Base-by-base conservation (phyloP, 352 stramenopile genomes). In the Phytophthora podocarpi region DNA sequence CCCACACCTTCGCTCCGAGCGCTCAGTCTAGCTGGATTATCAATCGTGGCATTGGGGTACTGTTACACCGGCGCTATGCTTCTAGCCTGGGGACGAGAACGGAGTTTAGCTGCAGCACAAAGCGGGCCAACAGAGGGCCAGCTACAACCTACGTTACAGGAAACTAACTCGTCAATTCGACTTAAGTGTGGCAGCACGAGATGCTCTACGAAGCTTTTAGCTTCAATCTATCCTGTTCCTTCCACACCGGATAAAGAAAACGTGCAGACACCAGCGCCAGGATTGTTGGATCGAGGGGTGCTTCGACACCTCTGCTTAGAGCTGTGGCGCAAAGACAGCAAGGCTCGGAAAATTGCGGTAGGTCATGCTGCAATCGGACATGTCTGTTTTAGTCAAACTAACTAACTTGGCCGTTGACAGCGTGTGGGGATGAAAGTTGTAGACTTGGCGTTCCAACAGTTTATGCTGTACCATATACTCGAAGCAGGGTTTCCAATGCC, bases 11-110 rank as follows among this genome's bases (percentile, higher is more conserved):
- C 37, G 20, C 45, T 78, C 20, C 27, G 52, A 31, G 37, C 37
- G 13, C 11, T 75, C 5, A 67, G 59, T 7, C 9, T 80, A 1
- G 37, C 21, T 10, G 70, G 57, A 1, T 46, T 82, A 1, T 48
- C 20, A 15, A 31, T 66, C n/a, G 43, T 73, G 18, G 52, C 36
- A 0, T 2, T 73, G 26, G 59, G 67, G 9, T 79, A 85, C 23
- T 15, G 65, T 9, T 52, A 58, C 31, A 51, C 72, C 8, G 23
- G 59, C 6, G 28, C 16, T 8, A 41, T 60, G 15, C 32, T 67
- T 16, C n/a, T 65, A 20, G 21, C 10, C 16, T 57, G 39, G 37
- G 27, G 15, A 41, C 39, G 30, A 36, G 15, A 40, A 36, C 27
- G 20, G 11, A 37, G 31, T 40, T 23, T 11, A n/a, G 24, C 32